These are phyloP conservation scores for Azolla pinnata DNA, from an alignment of 75 land plant genomes.

Conservation along the genomic window DNA sequence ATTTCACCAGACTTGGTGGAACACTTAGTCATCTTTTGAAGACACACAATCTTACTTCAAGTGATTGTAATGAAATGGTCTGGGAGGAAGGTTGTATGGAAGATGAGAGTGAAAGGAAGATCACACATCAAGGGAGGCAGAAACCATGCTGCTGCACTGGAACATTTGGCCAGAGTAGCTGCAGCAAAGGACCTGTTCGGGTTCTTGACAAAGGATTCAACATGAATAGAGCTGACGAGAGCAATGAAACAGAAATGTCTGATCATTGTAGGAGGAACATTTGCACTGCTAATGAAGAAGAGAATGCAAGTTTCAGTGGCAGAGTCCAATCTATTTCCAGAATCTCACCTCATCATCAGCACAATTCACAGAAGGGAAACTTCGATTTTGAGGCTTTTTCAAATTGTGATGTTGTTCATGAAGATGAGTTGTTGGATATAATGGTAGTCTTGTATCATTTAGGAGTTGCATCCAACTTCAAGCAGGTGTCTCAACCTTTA, in stretches of 20 bases:
- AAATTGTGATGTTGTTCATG: conserved; percentile 56
- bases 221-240: conserved; percentile 38
- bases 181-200: conserved; percentile 31
- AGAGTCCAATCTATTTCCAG: conserved; percentile 27
- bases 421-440: conserved; percentile 79
- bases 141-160: conserved; percentile 85
- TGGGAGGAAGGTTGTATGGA: conserved; percentile 93
- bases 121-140: conserved; percentile 53
- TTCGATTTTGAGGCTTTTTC: conserved; percentile 26
- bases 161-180: conserved; percentile 19
- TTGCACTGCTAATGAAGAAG: conserved; percentile 53
- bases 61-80: conserved; percentile 40
- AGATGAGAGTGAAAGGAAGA: conserved; percentile 41
- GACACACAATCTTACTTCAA: conserved; percentile 29
- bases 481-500: no score
- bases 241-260: conserved; percentile 42
- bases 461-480: conserved; percentile 75
- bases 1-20: conserved; percentile 81
- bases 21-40: conserved; percentile 64
- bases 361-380: conserved; percentile 17
- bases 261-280: conserved; percentile 48
- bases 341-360: conserved; percentile 5
- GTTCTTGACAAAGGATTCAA: conserved; percentile 26
- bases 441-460: conserved; percentile 80
- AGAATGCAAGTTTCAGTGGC: conserved; percentile 80